Percentiles rank a stretch among this genome's conserved stretches.
Evolutionary conservation across 257 asterid species (phyloP).

Genomic region (Oldenlandia corymbosa): DNA sequence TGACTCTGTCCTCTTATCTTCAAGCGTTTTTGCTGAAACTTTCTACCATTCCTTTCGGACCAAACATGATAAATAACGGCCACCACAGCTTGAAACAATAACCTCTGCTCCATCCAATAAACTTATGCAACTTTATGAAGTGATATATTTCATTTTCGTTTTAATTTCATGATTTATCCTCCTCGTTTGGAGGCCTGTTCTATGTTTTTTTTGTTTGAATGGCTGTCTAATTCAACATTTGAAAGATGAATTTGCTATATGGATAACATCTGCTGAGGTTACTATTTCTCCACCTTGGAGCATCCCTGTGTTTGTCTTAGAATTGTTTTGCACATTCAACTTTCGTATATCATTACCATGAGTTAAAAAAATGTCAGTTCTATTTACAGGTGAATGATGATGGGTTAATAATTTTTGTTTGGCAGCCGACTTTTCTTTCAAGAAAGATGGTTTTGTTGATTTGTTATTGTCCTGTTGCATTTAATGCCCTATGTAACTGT

Average conservation of each 20-base stretch:
- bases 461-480: not conserved
- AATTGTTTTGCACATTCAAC: not conserved
- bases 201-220: too few species aligned
- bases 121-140: not conserved
- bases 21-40: too few species aligned
- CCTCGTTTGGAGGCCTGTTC: not conserved
- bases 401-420: not conserved
- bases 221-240: not conserved
- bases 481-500: not conserved
- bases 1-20: too few species aligned
- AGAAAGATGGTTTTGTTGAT: not conserved
- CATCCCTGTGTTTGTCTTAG: not conserved
- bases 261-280: not conserved
- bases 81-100: too few species aligned
- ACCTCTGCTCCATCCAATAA: too few species aligned
- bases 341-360: not conserved
- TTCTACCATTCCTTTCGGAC: too few species aligned
- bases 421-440: not conserved
- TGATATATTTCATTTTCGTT: not conserved
- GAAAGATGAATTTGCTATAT: not conserved
- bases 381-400: not conserved
- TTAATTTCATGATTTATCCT: not conserved
- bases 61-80: too few species aligned
- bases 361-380: not conserved
- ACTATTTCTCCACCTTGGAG: not conserved